Conservation (phyloP, 257 asterid species). For the Orobanche coerulescens region DNA sequence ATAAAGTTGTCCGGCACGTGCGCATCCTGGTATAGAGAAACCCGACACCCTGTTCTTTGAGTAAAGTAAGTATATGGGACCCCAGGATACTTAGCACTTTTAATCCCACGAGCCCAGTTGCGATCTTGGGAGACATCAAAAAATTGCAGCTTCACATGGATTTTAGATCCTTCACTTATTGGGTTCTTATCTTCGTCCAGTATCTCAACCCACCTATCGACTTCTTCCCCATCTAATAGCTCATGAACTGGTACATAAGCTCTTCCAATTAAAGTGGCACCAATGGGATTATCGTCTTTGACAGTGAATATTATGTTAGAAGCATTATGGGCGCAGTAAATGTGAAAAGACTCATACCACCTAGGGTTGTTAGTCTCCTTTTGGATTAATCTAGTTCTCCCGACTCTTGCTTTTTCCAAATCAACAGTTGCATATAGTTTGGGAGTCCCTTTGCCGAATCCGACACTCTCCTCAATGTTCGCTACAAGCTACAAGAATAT, state of each 20-base stretch:
- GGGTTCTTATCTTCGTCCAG: conserved; percentile 70
- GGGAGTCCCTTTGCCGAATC: conserved; percentile 75
- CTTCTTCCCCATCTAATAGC: conserved; percentile 72
- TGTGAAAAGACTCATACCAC: conserved; percentile 85
- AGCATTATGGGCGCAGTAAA: conserved; percentile 80
- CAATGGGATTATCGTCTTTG: conserved; percentile 83
- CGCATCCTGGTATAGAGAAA: conserved; percentile 83
- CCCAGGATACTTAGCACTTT: conserved; percentile 65
- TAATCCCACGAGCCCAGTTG: conserved; percentile 76
- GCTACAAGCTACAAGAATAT: conserved; percentile 42
- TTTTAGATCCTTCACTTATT: conserved; percentile 54
- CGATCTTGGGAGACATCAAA: conserved; percentile 71
- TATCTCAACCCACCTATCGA: conserved; percentile 80
- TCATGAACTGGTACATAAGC: conserved; percentile 73
- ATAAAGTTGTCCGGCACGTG: conserved; percentile 73
- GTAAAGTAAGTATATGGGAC: conserved; percentile 82
- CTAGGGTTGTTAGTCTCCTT: conserved; percentile 62
- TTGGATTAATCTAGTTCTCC: conserved; percentile 61
- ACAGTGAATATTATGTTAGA: conserved; percentile 70
- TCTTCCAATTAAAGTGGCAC: conserved; percentile 88
- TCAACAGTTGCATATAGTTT: conserved; percentile 71
- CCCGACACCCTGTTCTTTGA: conserved; percentile 86
- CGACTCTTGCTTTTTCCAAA: conserved; percentile 84
- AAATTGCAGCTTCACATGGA: conserved; percentile 78
- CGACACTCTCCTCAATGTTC: conserved; percentile 68